Evolutionary conservation across 345 rosid genomes (phyloP), one percentile per base, ranked within the genome.

Genomic region (Dipteronia sinensis): DNA sequence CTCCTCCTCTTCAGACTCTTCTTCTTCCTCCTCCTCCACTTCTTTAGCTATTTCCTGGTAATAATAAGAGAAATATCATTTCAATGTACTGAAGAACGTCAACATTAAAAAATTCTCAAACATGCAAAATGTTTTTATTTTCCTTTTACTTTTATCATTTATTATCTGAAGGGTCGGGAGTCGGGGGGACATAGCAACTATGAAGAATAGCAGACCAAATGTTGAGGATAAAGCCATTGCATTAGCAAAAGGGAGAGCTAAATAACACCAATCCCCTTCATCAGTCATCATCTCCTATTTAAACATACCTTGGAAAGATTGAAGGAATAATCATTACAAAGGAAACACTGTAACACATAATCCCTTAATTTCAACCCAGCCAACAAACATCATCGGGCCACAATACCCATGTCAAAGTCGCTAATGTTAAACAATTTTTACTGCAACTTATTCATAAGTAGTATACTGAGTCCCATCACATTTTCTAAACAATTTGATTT

Each of bases 1-100:
- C 16, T 84, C 85, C 79, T 86, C 92, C 75, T 85, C 91, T 66
- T 82, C 86, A n/a, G 83, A 76, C 40, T 84, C 79, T 56, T 74
- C 78, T 44, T 85, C 82, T 71, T 72, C 82, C 53, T 80, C 82
- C 53, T 80, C 78, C 59, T 86, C 82, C 74, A 64, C 79, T 27
- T 77, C 74, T 81, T 78, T 88, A 74, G 80, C 93, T 68, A 76
- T 86, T 76, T 83, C 86, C 92, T 87, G 56, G 34, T 13, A 65
- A 67, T 47, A 62, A 71, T 42, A 69, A 12, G 76, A 72, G 22
- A 20, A 23, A 59, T 19, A 49, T n/a, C 61, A 27, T 63, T 73
- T 8, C 64, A 59, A 49, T 16, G 11, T 42, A 73, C 31, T 16
- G 23, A 58, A 19, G 53, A 23, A 67, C 12, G 25, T 19, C 19